A percentile compares a stretch with the other conserved stretches of the same genome.
These are phyloP conservation scores for Naumovozyma baii DNA, from an alignment of 805 yeast genomes.

Conservation along the genomic window DNA sequence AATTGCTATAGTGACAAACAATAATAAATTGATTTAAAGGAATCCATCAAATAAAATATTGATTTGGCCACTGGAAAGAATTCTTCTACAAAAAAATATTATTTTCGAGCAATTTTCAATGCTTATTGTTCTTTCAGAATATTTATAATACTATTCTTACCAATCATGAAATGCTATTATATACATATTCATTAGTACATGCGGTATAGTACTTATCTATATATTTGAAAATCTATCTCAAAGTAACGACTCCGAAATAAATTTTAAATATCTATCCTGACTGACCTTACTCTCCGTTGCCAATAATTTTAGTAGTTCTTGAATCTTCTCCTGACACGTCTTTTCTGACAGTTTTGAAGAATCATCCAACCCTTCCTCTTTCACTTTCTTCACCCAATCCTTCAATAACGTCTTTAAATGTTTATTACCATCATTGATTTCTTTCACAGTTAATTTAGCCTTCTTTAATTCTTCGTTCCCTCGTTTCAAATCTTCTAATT, in stretches of 20 bases:
- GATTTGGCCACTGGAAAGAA: no score
- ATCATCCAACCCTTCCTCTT: conserved; percentile 18
- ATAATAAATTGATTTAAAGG: no score
- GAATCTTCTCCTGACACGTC: conserved; percentile 23
- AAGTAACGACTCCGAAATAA: conserved; percentile 14
- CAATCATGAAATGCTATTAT: no score
- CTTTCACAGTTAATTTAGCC: conserved; percentile 40
- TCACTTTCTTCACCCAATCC: conserved; percentile 44
- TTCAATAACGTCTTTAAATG: conserved; percentile 40
- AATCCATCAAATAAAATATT: no score
- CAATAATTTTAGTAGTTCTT: conserved; percentile 14
- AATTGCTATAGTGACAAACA: no score
- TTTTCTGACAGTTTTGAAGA: conserved; percentile 28
- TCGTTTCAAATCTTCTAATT: conserved; percentile 55
- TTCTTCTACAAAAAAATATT: no score
- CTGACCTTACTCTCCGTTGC: conserved; percentile 8
- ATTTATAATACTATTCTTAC: no score
- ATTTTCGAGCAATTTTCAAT: no score
- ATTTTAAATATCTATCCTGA: conserved; percentile 14
- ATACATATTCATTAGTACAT: not conserved
- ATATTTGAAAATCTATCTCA: no score
- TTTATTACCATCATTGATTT: conserved; percentile 41
- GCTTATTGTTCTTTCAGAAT: no score
- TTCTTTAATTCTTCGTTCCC: conserved; percentile 38
- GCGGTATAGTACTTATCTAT: no score